Evolutionary conservation across 2,329 filamentous ascomycete species (phyloP).

Genomic region (Geosmithia flava): DNA sequence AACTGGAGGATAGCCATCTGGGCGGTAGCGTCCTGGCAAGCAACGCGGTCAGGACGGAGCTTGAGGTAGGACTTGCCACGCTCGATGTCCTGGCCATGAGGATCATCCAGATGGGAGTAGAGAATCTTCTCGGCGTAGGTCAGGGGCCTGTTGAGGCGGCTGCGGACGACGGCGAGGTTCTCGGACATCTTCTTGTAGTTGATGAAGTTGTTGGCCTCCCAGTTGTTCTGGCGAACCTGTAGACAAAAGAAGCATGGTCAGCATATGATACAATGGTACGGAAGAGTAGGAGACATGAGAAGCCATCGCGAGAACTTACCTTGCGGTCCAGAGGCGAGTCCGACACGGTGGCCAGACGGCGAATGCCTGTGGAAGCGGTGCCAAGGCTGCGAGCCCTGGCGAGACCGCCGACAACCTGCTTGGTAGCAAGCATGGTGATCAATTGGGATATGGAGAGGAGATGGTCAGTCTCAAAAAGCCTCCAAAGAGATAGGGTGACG

Average conservation of each 20-base stretch:
- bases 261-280: background rate
- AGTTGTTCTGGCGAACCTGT: slow-evolving; percentile 86
- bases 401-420: slow-evolving; percentile 54
- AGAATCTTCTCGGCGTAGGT: slow-evolving; percentile 97
- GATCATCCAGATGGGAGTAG: slow-evolving; percentile 97
- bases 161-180: slow-evolving; percentile 84
- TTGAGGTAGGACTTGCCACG: slow-evolving; percentile 92
- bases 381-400: slow-evolving; percentile 47
- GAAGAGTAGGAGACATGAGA: background rate
- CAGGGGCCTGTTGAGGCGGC: slow-evolving; percentile 81
- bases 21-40: slow-evolving; percentile 97
- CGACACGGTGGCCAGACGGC: slow-evolving; percentile 72
- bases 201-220: slow-evolving; percentile 93
- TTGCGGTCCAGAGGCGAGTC: slow-evolving; percentile 85
- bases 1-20: slow-evolving; percentile 99
- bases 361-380: slow-evolving; percentile 46
- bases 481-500: slow-evolving; percentile 4
- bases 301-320: slow-evolving; percentile 32
- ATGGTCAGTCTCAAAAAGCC: slow-evolving; percentile 9
- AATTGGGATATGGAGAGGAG: slow-evolving; percentile 15
- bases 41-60: slow-evolving; percentile 92
- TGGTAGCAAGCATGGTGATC: slow-evolving; percentile 55
- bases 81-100: slow-evolving; percentile 91
- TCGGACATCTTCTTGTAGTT: slow-evolving; percentile 99
- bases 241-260: background rate